Percentiles rank a stretch among this genome's conserved stretches.
Conservation (phyloP, 2,329 filamentous ascomycete genomes). For the Sordariomycetes sp. region DNA sequence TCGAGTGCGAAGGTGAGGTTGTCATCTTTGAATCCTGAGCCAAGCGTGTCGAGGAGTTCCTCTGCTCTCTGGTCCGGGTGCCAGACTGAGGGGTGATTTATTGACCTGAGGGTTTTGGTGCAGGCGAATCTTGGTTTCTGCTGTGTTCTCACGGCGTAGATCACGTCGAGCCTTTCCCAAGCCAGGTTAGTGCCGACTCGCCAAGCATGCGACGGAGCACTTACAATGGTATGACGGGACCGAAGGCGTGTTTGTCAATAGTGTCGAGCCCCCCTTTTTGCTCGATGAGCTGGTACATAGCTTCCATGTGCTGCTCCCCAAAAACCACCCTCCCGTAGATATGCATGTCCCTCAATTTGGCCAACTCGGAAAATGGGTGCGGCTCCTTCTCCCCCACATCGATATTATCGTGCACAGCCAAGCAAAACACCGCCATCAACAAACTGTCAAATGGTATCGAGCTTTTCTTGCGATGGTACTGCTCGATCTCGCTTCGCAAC, state of each 20-base stretch:
- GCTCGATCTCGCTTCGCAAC: background rate
- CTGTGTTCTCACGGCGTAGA: background rate
- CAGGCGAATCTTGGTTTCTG: background rate
- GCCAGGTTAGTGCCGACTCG: too few species aligned
- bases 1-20: background rate
- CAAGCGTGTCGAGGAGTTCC: background rate
- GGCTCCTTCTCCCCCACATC: background rate
- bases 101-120: background rate
- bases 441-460: background rate
- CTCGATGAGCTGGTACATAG: background rate
- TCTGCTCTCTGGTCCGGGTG: background rate
- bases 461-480: too few species aligned
- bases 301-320: conserved; percentile 1
- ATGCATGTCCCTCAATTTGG: conserved; percentile 1
- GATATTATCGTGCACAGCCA: conserved; percentile 1
- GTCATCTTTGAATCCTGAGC: background rate
- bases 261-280: background rate
- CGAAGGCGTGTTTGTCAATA: background rate
- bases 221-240: background rate
- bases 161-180: conserved; percentile 1
- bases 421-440: background rate
- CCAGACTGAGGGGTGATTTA: background rate
- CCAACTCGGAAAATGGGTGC: background rate
- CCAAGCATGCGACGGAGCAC: background rate
- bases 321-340: background rate